Conservation (phyloP, 768 basidiomycete genomes). For the Neoboletus magnificus region DNA sequence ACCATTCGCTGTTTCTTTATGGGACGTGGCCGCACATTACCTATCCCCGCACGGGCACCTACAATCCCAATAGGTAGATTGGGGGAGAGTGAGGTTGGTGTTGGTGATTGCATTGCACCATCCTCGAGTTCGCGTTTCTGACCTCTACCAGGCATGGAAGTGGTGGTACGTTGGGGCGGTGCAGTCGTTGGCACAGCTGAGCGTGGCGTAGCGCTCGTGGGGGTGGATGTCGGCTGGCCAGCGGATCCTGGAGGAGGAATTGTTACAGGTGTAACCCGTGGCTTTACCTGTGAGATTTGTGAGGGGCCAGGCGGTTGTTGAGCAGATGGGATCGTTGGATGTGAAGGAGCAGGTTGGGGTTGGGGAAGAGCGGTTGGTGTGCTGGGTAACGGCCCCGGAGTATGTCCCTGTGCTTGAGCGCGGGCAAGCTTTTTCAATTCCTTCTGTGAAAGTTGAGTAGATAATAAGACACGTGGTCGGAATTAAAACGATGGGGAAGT, state of each 20-base stretch:
- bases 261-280: constrained; percentile 30
- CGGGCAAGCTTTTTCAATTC: constrained; percentile 70
- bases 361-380: constrained; percentile 33
- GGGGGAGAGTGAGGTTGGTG: constrained; percentile 22
- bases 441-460: constrained; percentile 43
- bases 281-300: constrained; percentile 22
- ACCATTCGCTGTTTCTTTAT: constrained; percentile 78
- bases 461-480: constrained; percentile 12
- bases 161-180: constrained; percentile 21
- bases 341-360: constrained; percentile 29
- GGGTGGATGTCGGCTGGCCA: constrained; percentile 30
- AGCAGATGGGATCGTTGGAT: constrained; percentile 20
- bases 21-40: constrained; percentile 60
- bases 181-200: constrained; percentile 27
- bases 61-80: constrained; percentile 32
- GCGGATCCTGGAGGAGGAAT: constrained; percentile 30
- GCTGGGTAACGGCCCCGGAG: constrained; percentile 18
- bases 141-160: constrained; percentile 21
- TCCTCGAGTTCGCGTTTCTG: constrained; percentile 35
- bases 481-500: not conserved
- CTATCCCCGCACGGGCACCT: constrained; percentile 57
- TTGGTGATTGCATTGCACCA: constrained; percentile 18
- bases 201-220: constrained; percentile 31
- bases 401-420: constrained; percentile 38
- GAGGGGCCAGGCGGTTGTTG: constrained; percentile 22